Conservation (phyloP, 208 protist species). For the Trypanosoma avium region DNA sequence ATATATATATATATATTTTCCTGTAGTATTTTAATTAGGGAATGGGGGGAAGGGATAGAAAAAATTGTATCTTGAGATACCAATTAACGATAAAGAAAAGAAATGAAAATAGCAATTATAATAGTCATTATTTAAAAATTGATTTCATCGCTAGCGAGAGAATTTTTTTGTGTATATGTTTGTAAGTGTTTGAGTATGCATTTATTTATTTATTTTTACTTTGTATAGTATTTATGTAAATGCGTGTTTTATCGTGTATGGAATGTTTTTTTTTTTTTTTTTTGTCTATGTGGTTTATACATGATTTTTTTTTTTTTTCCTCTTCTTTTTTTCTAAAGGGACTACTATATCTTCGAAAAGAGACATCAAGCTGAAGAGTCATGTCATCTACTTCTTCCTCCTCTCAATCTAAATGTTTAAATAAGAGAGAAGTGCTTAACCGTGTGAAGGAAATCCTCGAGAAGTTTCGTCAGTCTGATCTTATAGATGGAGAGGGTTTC, state of each 20-base stretch:
- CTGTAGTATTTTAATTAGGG: not conserved
- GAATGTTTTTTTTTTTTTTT: constrained; percentile 19
- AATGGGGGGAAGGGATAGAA: not conserved
- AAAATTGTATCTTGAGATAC: no score
- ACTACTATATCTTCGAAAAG: constrained; percentile 1
- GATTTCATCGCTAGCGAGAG: not conserved
- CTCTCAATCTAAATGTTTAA: constrained; percentile 26
- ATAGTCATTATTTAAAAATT: not conserved
- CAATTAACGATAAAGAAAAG: no score
- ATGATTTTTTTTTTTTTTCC: no score
- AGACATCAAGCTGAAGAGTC: not conserved
- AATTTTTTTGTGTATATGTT: not conserved
- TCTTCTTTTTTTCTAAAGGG: not conserved
- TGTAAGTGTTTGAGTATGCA: not conserved
- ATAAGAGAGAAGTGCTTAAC: constrained; percentile 78
- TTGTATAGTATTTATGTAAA: constrained; percentile 1
- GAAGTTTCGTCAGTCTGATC: constrained; percentile 35
- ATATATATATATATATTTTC: not conserved
- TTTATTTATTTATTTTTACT: not conserved
- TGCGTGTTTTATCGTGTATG: constrained; percentile 10
- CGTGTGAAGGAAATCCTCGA: constrained; percentile 53
- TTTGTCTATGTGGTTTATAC: no score
- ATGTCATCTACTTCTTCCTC: not conserved
- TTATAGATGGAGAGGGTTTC: constrained; percentile 69
- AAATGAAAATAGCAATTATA: no score